A percentile compares a stretch with the other conserved stretches of the same genome.
Evolutionary conservation across 106 monocot species (phyloP).

Genomic region (Ottelia alismoides): DNA sequence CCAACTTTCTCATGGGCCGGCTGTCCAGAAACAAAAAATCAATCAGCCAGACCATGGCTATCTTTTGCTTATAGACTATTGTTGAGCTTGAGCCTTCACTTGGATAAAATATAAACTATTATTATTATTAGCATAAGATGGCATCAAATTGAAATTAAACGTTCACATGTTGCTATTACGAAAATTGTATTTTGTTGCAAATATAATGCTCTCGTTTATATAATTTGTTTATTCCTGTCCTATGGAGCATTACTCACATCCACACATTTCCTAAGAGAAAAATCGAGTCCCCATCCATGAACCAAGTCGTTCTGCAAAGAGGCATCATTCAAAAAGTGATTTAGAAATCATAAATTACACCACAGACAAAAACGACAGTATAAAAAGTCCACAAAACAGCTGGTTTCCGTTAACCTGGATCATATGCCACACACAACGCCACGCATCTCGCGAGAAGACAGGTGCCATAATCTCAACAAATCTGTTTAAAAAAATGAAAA

Average conservation of each 20-base stretch:
- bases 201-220: too few relatives aligned
- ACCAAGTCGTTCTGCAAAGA: slow-evolving; percentile 10
- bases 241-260: slow-evolving; percentile 1
- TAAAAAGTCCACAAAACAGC: not conserved
- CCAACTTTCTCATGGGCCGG: slow-evolving; percentile 15
- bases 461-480: slow-evolving; percentile 14
- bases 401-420: slow-evolving; percentile 6
- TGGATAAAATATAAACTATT: not conserved
- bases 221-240: not conserved
- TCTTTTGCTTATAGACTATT: not conserved
- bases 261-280: slow-evolving; percentile 5
- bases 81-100: not conserved
- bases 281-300: slow-evolving; percentile 12
- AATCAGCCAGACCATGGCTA: not conserved
- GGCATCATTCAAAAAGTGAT: not conserved
- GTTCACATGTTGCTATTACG: too few relatives aligned
- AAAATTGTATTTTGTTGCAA: not conserved
- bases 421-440: slow-evolving; percentile 15
- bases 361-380: not conserved
- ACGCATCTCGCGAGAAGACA: slow-evolving; percentile 7
- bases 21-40: not conserved
- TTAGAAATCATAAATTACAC: too few relatives aligned
- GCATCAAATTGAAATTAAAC: too few relatives aligned
- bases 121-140: too few relatives aligned
- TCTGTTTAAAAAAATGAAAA: slow-evolving; percentile 1